Percentiles rank a stretch among this genome's conserved stretches.
Conservation (phyloP, 805 yeast genomes). For the Starmerella sirachaensis region DNA sequence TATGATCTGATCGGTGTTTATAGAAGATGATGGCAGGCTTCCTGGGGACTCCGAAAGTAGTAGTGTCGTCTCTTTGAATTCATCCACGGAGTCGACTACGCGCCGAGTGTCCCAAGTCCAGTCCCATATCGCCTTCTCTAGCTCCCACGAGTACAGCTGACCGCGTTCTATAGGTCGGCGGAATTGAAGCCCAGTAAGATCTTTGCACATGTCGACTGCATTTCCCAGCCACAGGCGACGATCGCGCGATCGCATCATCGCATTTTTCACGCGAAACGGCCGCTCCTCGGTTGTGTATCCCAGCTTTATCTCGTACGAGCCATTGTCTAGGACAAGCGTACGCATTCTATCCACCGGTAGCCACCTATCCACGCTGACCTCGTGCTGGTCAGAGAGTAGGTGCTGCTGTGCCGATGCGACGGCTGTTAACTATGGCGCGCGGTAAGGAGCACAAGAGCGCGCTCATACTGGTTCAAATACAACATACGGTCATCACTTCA, state of each 20-base stretch:
- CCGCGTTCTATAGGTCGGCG: slow-evolving; percentile 83
- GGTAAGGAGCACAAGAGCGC: too few species aligned
- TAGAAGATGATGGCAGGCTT: slow-evolving; percentile 68
- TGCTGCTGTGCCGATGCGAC: too few species aligned
- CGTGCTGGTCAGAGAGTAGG: too few species aligned
- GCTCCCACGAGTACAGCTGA: slow-evolving; percentile 81
- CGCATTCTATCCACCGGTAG: slow-evolving; percentile 10
- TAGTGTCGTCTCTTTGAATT: slow-evolving; percentile 43
- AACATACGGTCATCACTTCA: too few species aligned
- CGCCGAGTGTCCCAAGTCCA: slow-evolving; percentile 39
- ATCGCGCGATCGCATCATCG: slow-evolving; percentile 64
- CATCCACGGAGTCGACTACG: slow-evolving; percentile 23
- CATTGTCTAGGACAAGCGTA: slow-evolving; percentile 69
- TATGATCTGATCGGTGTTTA: slow-evolving; percentile 77
- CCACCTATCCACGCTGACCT: neutral
- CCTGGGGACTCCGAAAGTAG: slow-evolving; percentile 71
- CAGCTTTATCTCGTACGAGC: slow-evolving; percentile 68
- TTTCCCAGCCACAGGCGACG: slow-evolving; percentile 64
- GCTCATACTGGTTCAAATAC: too few species aligned
- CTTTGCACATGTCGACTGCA: slow-evolving; percentile 49
- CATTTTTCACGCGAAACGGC: slow-evolving; percentile 51
- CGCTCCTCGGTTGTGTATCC: slow-evolving; percentile 34
- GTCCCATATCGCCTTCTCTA: slow-evolving; percentile 86
- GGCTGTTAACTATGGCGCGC: too few species aligned
- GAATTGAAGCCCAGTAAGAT: slow-evolving; percentile 60